phyloP scores from a whole-genome alignment of 768 basidiomycete species.

The Termitomyces titanicus region DNA sequence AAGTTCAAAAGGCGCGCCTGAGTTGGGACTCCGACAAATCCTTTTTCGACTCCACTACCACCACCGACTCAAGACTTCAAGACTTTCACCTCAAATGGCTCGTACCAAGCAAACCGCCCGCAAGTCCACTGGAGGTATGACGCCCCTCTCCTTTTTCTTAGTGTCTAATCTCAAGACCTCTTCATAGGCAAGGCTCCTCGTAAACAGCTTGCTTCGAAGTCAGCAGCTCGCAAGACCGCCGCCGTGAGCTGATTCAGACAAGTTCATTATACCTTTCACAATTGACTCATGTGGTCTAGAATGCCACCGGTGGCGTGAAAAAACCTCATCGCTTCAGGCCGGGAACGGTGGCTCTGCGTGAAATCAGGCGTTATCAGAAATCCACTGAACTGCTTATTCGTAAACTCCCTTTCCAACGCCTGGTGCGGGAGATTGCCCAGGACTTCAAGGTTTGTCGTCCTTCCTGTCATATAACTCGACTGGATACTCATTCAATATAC shows the following conservation, averaged over 20 bases:
- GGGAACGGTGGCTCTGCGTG: constrained; percentile 75
- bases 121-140: constrained; percentile 69
- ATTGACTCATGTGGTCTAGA: constrained; percentile 21
- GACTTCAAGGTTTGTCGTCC: constrained; percentile 60
- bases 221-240: constrained; percentile 56
- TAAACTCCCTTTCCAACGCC: constrained; percentile 67
- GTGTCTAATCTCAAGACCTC: background rate
- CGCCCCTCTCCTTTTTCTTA: background rate
- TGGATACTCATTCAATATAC: background rate
- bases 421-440: constrained; percentile 79
- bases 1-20: constrained; percentile 23
- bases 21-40: constrained; percentile 19
- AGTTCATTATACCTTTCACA: background rate
- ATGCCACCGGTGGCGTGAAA: constrained; percentile 66
- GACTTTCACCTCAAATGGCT: constrained; percentile 43
- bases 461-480: background rate
- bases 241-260: constrained; percentile 26
- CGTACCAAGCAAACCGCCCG: constrained; percentile 77
- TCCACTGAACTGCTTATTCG: constrained; percentile 62
- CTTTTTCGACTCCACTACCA: constrained; percentile 22
- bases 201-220: constrained; percentile 58
- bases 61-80: background rate
- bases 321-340: constrained; percentile 81
- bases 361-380: constrained; percentile 66
- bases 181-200: constrained; percentile 53